A percentile compares a stretch with the other conserved stretches of the same genome.
Conservation (phyloP, 331 rosid species). For the Quercus tomentella region DNA sequence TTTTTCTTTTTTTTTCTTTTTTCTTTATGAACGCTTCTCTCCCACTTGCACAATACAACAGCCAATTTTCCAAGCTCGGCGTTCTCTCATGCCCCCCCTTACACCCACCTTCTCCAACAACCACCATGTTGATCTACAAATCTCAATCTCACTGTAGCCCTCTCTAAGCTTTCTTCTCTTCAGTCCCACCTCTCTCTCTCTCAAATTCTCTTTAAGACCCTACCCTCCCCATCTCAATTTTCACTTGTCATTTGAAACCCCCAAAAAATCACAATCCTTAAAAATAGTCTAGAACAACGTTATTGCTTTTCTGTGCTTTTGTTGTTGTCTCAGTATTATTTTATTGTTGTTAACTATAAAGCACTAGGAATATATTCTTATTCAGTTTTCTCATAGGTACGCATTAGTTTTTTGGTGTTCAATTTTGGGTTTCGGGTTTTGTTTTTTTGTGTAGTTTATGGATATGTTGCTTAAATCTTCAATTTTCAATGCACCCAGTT, state of each 20-base stretch:
- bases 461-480: conserved; percentile 63
- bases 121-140: neutral
- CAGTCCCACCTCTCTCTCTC: neutral
- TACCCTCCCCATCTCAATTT: conserved; percentile 8
- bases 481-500: conserved; percentile 32
- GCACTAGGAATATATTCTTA: neutral
- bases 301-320: neutral
- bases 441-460: conserved; percentile 7
- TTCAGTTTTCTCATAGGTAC: neutral
- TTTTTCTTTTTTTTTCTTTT: neutral
- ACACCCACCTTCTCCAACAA: neutral
- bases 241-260: neutral
- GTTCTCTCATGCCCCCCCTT: too few relatives aligned
- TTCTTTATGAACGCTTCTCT: neutral
- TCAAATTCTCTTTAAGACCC: conserved; percentile 21
- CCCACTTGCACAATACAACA: neutral
- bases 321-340: neutral
- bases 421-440: conserved; percentile 31
- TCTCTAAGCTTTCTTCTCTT: neutral
- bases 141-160: neutral
- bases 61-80: too few relatives aligned
- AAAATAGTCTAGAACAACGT: neutral
- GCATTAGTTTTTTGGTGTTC: conserved; percentile 3
- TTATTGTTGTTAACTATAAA: neutral
- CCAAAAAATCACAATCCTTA: neutral